phyloP scores from a whole-genome alignment of 1,139 yeast species.

The Scheffersomyces segobiensis region DNA sequence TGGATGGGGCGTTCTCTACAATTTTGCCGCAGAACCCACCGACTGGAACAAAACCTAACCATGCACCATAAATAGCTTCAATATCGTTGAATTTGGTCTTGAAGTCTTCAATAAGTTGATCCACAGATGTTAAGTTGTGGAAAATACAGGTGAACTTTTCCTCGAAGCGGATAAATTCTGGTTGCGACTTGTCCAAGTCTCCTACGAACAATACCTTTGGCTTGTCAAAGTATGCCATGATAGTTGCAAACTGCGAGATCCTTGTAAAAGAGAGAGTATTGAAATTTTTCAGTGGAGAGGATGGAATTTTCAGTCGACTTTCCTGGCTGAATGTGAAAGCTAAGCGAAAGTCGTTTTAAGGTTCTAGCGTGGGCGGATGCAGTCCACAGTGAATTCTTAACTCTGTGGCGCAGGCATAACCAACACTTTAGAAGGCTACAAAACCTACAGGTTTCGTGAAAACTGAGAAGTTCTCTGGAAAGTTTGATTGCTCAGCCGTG shows the following conservation, averaged over 20 bases:
- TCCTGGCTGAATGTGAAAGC: neutral
- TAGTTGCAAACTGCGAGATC: neutral
- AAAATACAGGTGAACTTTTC: conserved; percentile 18
- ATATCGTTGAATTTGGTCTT: conserved; percentile 37
- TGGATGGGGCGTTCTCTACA: conserved; percentile 50
- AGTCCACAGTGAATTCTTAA: neutral
- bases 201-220: conserved; percentile 24
- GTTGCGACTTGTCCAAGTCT: conserved; percentile 19
- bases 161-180: conserved; percentile 18
- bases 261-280: neutral
- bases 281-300: neutral
- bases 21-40: conserved; percentile 53
- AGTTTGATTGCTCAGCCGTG: neutral
- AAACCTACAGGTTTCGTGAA: neutral
- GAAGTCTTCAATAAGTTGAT: conserved; percentile 30
- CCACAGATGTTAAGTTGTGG: conserved; percentile 17
- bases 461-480: too few relatives aligned
- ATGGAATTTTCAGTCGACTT: neutral
- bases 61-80: conserved; percentile 64
- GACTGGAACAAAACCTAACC: conserved; percentile 52
- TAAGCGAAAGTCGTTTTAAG: neutral
- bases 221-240: conserved; percentile 3
- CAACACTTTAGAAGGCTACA: neutral
- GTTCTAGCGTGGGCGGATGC: neutral
- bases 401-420: neutral